These are phyloP conservation scores for Phialemoniopsis sp. DNA, from an alignment of 2,329 filamentous ascomycete genomes.

Conservation along the genomic window DNA sequence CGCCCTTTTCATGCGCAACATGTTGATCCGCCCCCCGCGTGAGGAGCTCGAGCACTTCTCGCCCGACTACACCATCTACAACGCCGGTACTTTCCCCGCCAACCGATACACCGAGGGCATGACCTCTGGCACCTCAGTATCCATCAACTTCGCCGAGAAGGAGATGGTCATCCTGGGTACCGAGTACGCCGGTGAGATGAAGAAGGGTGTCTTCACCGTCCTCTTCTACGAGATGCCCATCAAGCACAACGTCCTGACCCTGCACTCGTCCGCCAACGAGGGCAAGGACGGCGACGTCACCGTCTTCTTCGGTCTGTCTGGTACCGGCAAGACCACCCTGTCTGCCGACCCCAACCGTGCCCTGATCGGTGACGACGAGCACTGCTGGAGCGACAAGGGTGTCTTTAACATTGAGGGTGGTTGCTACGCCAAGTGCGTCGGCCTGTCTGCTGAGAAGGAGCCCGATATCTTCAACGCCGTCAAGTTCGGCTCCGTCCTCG, in stretches of 20 bases:
- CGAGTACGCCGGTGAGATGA: constrained; percentile 97
- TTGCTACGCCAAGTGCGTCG: constrained; percentile 99
- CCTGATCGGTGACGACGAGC: constrained; percentile 97
- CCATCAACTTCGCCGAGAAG: constrained; percentile 99
- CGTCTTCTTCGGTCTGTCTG: constrained; percentile 98
- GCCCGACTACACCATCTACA: constrained; percentile 99
- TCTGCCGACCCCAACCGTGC: constrained; percentile 96
- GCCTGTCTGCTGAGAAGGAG: constrained; percentile 96
- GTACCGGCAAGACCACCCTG: constrained; percentile 97
- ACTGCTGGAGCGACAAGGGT: constrained; percentile 96
- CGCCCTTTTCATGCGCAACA: constrained; percentile 99
- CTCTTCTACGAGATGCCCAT: constrained; percentile 99
- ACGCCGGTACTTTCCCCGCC: constrained; percentile 95
- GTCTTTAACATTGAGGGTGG: constrained; percentile 99
- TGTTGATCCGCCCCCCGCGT: constrained; percentile 90
- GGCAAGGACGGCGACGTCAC: constrained; percentile 92
- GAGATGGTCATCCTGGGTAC: constrained; percentile 99
- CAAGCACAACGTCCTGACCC: constrained; percentile 97
- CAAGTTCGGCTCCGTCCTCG: constrained; percentile 92
- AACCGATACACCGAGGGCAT: constrained; percentile 98
- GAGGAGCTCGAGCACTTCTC: constrained; percentile 97
- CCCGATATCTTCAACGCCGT: constrained; percentile 97
- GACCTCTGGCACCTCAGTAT: constrained; percentile 96
- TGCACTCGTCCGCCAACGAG: constrained; percentile 98
- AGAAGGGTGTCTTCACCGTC: constrained; percentile 98